Evolutionary conservation across 495 filamentous ascomycete species (phyloP), one percentile per base, ranked within the genome.

Genomic region (Penicillium bialowiezense): DNA sequence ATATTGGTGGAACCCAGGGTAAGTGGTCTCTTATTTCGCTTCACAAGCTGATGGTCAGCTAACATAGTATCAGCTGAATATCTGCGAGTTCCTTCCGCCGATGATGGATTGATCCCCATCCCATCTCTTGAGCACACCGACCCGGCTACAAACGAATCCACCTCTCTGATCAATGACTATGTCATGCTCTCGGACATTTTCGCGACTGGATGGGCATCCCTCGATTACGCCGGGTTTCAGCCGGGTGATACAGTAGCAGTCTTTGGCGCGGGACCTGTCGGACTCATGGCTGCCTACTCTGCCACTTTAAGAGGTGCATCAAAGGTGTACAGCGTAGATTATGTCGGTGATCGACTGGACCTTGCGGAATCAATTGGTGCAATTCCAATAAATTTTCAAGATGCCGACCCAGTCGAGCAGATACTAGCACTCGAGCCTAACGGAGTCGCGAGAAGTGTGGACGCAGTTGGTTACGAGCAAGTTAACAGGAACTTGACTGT

Each of bases 261-360:
- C 3, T 36, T 36, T 18, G 34, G 34, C n/a, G 34, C 34, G 5
- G 34, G 34, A 5, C 34, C 34, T 4, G 34, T 36, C 5, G 34
- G 34, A 5, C 17, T 36, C 0, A 36, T 36, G 34, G 34, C 34
- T 5, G 34, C 34, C 10, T 36, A 36, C 34, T 36, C 34, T 17
- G 34, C 34, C 1, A 36, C 69, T 5, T 63, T 83, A 10, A 68
- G 77, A 3, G 79, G 77, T 5, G 79, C 40, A 17, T 41, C 37
- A 15, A 47, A 21, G 0, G 51, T 61, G 23, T 61, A 56, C 35
- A 21, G 9, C 8, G 44, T 55, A 5, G 54, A 55, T 32, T 50
- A 52, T 10, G 46, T 55, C 1, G n/a, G 28, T 9, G n/a, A 32
- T 32, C 46, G 49, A 21, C 48, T 55, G 12, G 8, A 44, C 10